Conservation (phyloP, 305 asterid species). For the Fraxinus dipetala region DNA sequence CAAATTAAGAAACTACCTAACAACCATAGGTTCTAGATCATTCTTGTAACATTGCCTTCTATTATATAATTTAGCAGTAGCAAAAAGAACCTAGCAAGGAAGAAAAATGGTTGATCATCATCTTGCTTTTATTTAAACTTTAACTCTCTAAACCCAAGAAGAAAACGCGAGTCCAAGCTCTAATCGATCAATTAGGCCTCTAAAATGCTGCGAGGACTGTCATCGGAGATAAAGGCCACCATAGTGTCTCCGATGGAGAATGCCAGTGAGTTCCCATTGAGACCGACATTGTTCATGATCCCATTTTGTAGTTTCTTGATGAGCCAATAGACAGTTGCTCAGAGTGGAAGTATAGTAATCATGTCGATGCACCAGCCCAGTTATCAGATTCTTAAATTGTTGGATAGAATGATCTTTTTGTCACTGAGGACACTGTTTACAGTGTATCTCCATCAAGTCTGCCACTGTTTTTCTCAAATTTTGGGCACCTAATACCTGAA, state of each 20-base stretch:
- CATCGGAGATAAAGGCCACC: slow-evolving; percentile 40
- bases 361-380: slow-evolving; percentile 46
- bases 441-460: slow-evolving; percentile 29
- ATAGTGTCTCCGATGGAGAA: slow-evolving; percentile 43
- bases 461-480: slow-evolving; percentile 20
- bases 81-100: slow-evolving; percentile 29
- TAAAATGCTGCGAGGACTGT: slow-evolving; percentile 21
- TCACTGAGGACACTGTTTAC: slow-evolving; percentile 35
- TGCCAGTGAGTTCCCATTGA: slow-evolving; percentile 37
- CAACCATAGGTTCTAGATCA: too few species aligned
- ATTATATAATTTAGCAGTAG: too few species aligned
- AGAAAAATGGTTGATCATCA: slow-evolving; percentile 14
- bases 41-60: too few species aligned
- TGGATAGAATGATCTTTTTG: slow-evolving; percentile 27
- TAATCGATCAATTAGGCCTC: slow-evolving; percentile 38
- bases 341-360: slow-evolving; percentile 37
- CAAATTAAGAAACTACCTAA: too few species aligned
- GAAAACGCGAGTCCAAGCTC: slow-evolving; percentile 26
- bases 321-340: slow-evolving; percentile 39
- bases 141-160: slow-evolving; percentile 29
- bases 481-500: slow-evolving; percentile 29
- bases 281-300: slow-evolving; percentile 38
- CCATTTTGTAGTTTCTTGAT: slow-evolving; percentile 34
- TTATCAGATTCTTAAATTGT: slow-evolving; percentile 33
- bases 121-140: slow-evolving; percentile 21